These are phyloP conservation scores for Petunia hybrid DNA, from an alignment of 305 asterid genomes.

Conservation along the genomic window DNA sequence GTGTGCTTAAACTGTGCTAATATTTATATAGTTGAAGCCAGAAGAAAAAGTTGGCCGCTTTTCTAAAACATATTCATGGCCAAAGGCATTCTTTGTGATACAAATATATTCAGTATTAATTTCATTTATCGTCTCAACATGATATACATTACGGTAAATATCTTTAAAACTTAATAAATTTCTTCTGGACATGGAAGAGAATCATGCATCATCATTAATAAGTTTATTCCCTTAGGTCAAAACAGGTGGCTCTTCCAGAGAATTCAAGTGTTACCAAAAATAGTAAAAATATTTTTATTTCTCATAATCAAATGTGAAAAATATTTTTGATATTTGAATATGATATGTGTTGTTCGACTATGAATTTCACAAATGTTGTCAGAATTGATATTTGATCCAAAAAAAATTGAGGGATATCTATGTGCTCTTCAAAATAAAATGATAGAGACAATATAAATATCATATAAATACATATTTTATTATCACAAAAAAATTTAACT, in stretches of 20 bases:
- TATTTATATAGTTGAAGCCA: not conserved
- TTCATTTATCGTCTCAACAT: not conserved
- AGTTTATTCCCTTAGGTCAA: not conserved
- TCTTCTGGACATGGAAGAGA: not conserved
- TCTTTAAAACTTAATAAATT: slow-evolving; percentile 21
- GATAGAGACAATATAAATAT: too few relatives aligned
- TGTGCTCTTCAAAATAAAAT: not conserved
- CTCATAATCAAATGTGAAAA: not conserved
- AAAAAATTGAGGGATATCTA: not conserved
- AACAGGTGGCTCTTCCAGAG: not conserved
- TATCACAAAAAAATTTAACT: not conserved
- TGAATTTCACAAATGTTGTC: not conserved
- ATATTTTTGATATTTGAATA: too few relatives aligned
- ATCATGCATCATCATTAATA: not conserved
- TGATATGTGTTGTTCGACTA: not conserved
- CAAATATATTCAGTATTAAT: not conserved
- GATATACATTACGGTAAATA: not conserved
- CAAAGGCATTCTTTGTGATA: not conserved
- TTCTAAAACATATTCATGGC: not conserved
- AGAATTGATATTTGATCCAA: not conserved
- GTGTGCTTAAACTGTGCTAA: not conserved
- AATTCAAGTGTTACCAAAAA: too few relatives aligned
- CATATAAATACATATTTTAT: too few relatives aligned
- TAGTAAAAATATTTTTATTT: too few relatives aligned
- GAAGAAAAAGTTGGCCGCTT: not conserved